Percentiles rank a stretch among this genome's conserved stretches.
Conservation (phyloP, 805 yeast species). For the Brettanomyces anomalus region DNA sequence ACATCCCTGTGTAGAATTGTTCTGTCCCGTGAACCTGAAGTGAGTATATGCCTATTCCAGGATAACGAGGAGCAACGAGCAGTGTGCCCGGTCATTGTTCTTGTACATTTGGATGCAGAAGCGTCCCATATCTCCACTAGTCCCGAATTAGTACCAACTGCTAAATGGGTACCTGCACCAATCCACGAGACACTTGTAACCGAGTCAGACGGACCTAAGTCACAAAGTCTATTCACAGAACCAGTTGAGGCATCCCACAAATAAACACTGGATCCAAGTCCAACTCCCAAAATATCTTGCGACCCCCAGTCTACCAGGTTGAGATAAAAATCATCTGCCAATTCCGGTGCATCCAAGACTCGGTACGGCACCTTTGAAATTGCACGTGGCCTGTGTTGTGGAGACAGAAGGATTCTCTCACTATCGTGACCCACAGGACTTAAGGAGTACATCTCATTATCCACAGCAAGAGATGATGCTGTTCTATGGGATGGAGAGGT, state of each 20-base stretch:
- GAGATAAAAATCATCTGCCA: constrained; percentile 88
- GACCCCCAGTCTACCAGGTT: constrained; percentile 95
- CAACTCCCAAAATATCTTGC: constrained; percentile 82
- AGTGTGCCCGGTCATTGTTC: constrained; percentile 89
- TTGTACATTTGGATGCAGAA: constrained; percentile 64
- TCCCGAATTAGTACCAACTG: constrained; percentile 84
- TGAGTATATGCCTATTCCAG: constrained; percentile 87
- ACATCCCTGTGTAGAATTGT: constrained; percentile 87
- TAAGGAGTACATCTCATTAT: constrained; percentile 67
- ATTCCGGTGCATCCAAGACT: constrained; percentile 91
- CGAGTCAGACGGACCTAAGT: constrained; percentile 52
- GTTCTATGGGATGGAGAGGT: constrained; percentile 57
- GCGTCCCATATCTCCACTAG: constrained; percentile 95
- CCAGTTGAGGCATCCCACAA: constrained; percentile 87
- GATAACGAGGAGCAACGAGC: constrained; percentile 80
- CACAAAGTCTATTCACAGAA: constrained; percentile 72
- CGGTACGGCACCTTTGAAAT: constrained; percentile 85
- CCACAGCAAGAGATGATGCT: constrained; percentile 49
- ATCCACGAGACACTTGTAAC: constrained; percentile 90
- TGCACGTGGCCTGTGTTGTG: constrained; percentile 68
- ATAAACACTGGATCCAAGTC: constrained; percentile 79
- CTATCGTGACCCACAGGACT: constrained; percentile 88
- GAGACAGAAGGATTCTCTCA: constrained; percentile 69
- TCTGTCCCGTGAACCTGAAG: constrained; percentile 83
- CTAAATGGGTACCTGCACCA: constrained; percentile 88